These are phyloP conservation scores for Epichloe coenophiala DNA, from an alignment of 2,329 filamentous ascomycete genomes.

Conservation along the genomic window DNA sequence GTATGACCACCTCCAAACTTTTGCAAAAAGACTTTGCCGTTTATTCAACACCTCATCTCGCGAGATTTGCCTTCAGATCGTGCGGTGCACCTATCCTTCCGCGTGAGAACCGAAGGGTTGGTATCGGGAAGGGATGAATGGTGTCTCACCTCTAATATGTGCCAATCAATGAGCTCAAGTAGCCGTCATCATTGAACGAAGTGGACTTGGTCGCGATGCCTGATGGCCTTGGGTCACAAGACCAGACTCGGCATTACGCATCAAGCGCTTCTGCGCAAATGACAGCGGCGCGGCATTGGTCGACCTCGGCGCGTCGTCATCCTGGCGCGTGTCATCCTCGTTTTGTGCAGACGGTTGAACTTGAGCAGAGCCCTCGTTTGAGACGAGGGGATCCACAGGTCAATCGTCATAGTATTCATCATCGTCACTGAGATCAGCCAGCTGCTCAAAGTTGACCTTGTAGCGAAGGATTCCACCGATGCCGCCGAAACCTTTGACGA, in stretches of 20 bases:
- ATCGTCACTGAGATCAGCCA: conserved; percentile 83
- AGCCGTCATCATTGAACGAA: conserved; percentile 54
- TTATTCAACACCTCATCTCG: conserved; percentile 2
- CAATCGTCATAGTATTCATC: conserved; percentile 94
- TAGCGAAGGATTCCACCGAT: conserved; percentile 95
- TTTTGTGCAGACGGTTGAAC: conserved; percentile 33
- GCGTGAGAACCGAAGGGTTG: conserved; percentile 1
- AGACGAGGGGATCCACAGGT: conserved; percentile 78
- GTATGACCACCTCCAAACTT: neutral
- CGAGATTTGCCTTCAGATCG: conserved; percentile 4
- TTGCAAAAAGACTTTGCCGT: neutral
- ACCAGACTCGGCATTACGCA: conserved; percentile 32
- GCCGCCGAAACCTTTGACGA: conserved; percentile 98
- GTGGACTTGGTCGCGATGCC: conserved; percentile 51
- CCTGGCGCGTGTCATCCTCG: conserved; percentile 26
- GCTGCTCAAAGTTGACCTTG: conserved; percentile 99
- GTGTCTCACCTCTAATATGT: conserved; percentile 16
- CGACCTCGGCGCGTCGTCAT: conserved; percentile 28
- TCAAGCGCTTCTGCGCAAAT: conserved; percentile 32
- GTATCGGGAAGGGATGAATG: neutral
- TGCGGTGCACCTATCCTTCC: conserved; percentile 1
- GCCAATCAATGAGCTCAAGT: conserved; percentile 33
- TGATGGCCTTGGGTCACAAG: conserved; percentile 30
- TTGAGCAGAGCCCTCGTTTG: conserved; percentile 73
- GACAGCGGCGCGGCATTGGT: conserved; percentile 31